These are phyloP conservation scores for Noccaea caerulescens DNA, from an alignment of 345 rosid genomes.

Conservation along the genomic window DNA sequence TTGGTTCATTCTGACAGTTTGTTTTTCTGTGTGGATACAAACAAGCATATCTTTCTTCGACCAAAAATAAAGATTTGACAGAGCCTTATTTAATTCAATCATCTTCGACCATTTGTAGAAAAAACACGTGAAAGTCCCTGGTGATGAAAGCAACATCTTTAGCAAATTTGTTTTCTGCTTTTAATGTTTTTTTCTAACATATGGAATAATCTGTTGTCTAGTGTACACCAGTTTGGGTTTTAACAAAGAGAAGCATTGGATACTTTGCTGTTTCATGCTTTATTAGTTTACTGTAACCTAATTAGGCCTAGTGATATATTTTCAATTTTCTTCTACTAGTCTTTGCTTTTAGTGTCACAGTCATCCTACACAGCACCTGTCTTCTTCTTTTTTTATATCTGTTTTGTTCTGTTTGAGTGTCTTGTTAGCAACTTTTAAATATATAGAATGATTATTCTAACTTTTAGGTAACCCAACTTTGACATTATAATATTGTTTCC, in stretches of 20 bases:
- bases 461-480: slow-evolving; percentile 47
- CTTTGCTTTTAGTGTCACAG: slow-evolving; percentile 41
- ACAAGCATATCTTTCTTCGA: slow-evolving; percentile 16
- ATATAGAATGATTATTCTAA: slow-evolving; percentile 40
- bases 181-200: not conserved
- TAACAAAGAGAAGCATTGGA: slow-evolving; percentile 36
- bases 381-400: not conserved
- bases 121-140: slow-evolving; percentile 24
- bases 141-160: slow-evolving; percentile 24
- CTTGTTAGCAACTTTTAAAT: slow-evolving; percentile 37
- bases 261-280: slow-evolving; percentile 31
- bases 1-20: slow-evolving; percentile 22
- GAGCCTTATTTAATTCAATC: slow-evolving; percentile 8
- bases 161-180: not conserved
- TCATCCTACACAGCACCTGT: slow-evolving; percentile 32
- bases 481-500: slow-evolving; percentile 39
- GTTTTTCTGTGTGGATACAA: slow-evolving; percentile 14
- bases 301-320: not conserved
- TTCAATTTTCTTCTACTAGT: slow-evolving; percentile 19
- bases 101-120: slow-evolving; percentile 21
- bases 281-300: not conserved
- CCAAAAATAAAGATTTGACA: not conserved
- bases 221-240: slow-evolving; percentile 13
- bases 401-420: slow-evolving; percentile 36
- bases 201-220: slow-evolving; percentile 23